phyloP scores from a whole-genome alignment of 2,329 filamentous ascomycete species.

The Neocucurbitaria cava region DNA sequence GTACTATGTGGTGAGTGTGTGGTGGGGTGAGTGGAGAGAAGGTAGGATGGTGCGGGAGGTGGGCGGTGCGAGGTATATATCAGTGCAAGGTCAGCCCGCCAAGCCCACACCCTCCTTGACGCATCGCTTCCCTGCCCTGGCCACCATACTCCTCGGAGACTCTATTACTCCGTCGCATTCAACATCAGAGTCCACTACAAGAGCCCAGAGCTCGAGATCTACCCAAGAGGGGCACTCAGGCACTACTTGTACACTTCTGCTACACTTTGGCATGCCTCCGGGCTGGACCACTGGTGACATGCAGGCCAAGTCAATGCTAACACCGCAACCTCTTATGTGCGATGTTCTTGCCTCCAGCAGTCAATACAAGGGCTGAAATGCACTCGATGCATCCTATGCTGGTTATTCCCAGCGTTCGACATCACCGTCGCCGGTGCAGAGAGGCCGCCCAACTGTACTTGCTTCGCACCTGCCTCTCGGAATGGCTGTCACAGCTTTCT shows the following conservation, averaged over 20 bases:
- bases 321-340: neutral
- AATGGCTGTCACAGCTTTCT: neutral
- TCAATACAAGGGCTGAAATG: neutral
- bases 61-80: constrained; percentile 33
- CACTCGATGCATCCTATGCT: constrained; percentile 11
- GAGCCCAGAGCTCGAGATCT: neutral
- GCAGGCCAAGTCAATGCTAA: neutral
- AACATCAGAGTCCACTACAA: neutral
- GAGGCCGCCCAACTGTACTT: neutral
- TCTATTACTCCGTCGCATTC: constrained; percentile 1
- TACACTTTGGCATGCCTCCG: constrained; percentile 15
- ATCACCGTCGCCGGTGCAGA: constrained; percentile 1
- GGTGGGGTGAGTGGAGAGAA: constrained; percentile 10
- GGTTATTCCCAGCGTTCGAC: neutral
- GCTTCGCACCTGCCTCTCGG: neutral
- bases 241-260: neutral
- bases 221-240: neutral
- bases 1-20: constrained; percentile 6
- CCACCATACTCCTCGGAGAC: constrained; percentile 11
- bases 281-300: constrained; percentile 5
- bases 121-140: constrained; percentile 9
- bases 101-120: constrained; percentile 22
- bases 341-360: neutral
- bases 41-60: constrained; percentile 17
- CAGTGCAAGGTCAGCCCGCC: constrained; percentile 25